Evolutionary conservation across 1,139 yeast genomes (phyloP), one percentile per base, ranked within the genome.

Genomic region (Meyerozyma smithsonii): DNA sequence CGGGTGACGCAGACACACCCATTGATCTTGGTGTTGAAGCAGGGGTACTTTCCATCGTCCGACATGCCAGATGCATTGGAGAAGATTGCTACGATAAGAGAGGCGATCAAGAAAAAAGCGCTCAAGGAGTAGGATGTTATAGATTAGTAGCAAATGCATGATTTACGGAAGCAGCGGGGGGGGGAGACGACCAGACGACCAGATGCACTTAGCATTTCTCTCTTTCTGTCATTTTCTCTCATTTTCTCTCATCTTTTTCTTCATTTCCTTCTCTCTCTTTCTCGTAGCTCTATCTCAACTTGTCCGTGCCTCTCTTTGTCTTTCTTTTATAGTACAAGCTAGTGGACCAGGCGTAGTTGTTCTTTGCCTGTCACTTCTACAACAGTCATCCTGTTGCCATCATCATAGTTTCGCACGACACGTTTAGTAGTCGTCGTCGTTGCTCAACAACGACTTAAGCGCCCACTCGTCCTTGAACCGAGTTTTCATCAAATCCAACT

Each of bases 401-500:
- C n/a, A 23, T 23, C n/a, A 6, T 12, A 20, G 6, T 20, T 20
- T 20, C 8, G 8, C 24, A 20, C 24, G n/a, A n/a, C n/a, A n/a
- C 24, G 8, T 20, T 20, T 46, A 48, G 36, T 40, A 42, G 28
- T 55, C 69, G 41, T 74, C 79, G 46, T 79, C 84, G 44, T 79
- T 83, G 48, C 61, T 66, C 52, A 71, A 69, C 54, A 86, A 76
- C 32, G 90, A 81, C 66, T 88, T 88, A 57, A 92, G 77, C 37
- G 88, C 90, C 95, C 96, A 92, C 70, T 92, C 98, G 45, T 84
- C 82, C 58, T 80, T 80, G 64, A 92, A 92, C 56, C 85, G 84
- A 38, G 81, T 79, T 50, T 83, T 80, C 51, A 92, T 69, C 32
- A 76, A 69, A 44, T 81, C 86, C 48, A 92, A 74, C 61, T 88